Evolutionary conservation across 2,329 filamentous ascomycete species (phyloP).

Genomic region (Bipolaris gigantea): DNA sequence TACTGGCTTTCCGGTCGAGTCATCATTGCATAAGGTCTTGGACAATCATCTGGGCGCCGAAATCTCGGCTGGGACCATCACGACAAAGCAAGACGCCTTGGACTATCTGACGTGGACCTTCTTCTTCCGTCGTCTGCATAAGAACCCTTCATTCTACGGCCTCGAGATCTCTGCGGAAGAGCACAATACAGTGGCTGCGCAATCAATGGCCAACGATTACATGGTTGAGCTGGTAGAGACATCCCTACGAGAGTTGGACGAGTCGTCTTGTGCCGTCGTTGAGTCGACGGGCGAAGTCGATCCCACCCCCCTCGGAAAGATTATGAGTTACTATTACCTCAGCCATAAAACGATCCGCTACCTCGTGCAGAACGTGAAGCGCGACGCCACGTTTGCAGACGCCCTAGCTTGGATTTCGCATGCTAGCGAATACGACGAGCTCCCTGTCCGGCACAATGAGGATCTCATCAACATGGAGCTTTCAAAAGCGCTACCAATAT

Average conservation of each 20-base stretch:
- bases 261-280: conserved; percentile 81
- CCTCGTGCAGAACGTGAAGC: conserved; percentile 74
- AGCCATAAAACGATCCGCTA: conserved; percentile 93
- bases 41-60: conserved; percentile 97
- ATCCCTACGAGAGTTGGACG: conserved; percentile 77
- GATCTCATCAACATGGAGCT: conserved; percentile 94
- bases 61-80: conserved; percentile 87
- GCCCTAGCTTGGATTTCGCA: conserved; percentile 89
- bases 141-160: conserved; percentile 98
- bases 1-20: conserved; percentile 96
- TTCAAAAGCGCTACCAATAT: conserved; percentile 76
- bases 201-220: conserved; percentile 86
- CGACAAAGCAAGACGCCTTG: conserved; percentile 93
- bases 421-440: conserved; percentile 94
- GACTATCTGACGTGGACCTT: conserved; percentile 99
- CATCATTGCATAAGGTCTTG: conserved; percentile 90
- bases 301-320: conserved; percentile 88
- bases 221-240: conserved; percentile 92
- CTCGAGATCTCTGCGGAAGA: conserved; percentile 91
- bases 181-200: conserved; percentile 82
- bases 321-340: conserved; percentile 98
- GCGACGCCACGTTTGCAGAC: conserved; percentile 75
- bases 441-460: conserved; percentile 97
- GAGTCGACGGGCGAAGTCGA: conserved; percentile 88
- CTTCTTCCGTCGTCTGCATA: conserved; percentile 95